These are phyloP conservation scores for Cnidoscolus chayamansa DNA, from an alignment of 441 rosid species.

Conservation along the genomic window DNA sequence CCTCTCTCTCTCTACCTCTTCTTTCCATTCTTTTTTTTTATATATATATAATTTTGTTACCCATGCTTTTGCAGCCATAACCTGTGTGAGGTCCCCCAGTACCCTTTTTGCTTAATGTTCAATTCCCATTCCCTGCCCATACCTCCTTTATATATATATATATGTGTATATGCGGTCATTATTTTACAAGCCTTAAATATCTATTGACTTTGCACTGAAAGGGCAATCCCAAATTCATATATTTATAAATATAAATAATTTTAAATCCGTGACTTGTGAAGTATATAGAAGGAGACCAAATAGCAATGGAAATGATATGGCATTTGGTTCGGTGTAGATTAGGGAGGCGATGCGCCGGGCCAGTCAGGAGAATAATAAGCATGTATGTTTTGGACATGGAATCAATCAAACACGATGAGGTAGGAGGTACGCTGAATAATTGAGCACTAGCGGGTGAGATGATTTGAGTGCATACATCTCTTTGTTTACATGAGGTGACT, in stretches of 20 bases:
- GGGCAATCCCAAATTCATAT: not conserved
- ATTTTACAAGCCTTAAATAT: not conserved
- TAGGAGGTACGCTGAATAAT: not conserved
- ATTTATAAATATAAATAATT: no score
- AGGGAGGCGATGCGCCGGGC: constrained; percentile 30
- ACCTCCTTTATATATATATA: not conserved
- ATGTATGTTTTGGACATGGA: constrained; percentile 22
- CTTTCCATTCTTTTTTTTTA: no score
- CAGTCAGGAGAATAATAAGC: not conserved
- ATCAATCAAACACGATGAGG: constrained; percentile 21
- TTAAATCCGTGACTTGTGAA: no score
- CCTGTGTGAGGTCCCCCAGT: not conserved
- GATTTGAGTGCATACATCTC: no score
- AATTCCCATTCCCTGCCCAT: constrained; percentile 22
- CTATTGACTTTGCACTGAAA: constrained; percentile 13
- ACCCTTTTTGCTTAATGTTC: not conserved
- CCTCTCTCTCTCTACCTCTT: no score
- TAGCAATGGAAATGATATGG: not conserved
- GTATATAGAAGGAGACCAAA: no score
- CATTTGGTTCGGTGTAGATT: not conserved
- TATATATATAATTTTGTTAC: no score
- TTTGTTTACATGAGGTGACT: not conserved
- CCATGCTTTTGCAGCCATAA: no score
- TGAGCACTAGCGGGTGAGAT: not conserved
- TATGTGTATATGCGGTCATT: no score